Evolutionary conservation across 495 filamentous ascomycete genomes (phyloP), one percentile per base, ranked within the genome.

Genomic region (Neurospora sp.): DNA sequence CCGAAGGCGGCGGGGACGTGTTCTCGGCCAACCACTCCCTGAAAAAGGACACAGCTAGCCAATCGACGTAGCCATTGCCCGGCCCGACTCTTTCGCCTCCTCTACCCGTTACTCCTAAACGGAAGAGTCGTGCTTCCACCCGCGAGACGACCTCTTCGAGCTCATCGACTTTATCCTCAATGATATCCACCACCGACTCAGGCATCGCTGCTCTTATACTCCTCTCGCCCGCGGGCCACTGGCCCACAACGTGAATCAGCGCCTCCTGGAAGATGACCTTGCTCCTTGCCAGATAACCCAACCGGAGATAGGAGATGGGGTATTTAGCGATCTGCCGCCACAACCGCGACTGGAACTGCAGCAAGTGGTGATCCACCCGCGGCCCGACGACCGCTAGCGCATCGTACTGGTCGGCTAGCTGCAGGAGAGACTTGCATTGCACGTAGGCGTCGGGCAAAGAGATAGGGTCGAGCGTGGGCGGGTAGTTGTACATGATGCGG

Each of bases 261-360:
- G 94, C 93, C 81, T 97, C 94, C 69, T 92, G 88, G 79, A 96
- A 97, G 74, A 97, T 96, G 70, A 93, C 90, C 74, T 92, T 92
- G 72, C 89, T 92, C 48, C 93, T 89, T 6, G 93, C 91, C 22
- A 97, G 83, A 76, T 94, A 97, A 27, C 94, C 94, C 4, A 98
- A 86, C 68, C 94, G 94, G 14, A 98, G 88, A 78, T 98, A 98
- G 77, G 88, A 91, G 17, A 94, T 92, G 20, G 94, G 94, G 78
- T 97, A 97, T 80, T 96, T 97, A 44, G 93, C 93, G 72, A 97
- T 96, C 77, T 97, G 94, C 78, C 95, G 95, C 89, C 93, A 97
- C 0, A 97, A 86, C 17, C 93, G 87, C 38, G 90, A 91, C 73
- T 94, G 93, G 81, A 97, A 98, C 71, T 94, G 93, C 2, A 98